Conservation (phyloP, 768 basidiomycete species). For the Coprinellus micaceus region DNA sequence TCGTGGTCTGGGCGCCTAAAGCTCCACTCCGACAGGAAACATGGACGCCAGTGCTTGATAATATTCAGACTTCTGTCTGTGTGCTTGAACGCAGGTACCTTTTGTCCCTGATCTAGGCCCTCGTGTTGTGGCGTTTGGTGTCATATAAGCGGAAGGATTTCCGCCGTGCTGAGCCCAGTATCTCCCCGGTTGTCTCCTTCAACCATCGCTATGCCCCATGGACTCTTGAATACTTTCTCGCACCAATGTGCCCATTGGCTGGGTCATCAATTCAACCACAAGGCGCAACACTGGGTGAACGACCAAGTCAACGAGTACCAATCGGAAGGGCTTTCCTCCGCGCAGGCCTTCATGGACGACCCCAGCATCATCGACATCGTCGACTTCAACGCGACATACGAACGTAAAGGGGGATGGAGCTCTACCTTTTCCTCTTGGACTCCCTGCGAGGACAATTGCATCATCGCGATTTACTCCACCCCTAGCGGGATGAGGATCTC, state of each 20-base stretch:
- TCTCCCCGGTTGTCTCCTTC: background rate
- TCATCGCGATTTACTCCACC: background rate
- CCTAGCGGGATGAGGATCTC: background rate
- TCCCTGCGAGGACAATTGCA: background rate
- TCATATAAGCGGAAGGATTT: background rate
- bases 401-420: background rate
- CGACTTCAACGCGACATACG: background rate
- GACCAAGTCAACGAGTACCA: background rate
- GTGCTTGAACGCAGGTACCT: too few species aligned
- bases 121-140: background rate
- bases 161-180: background rate
- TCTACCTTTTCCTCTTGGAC: background rate
- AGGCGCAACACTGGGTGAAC: background rate
- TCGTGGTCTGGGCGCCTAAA: too few species aligned
- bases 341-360: background rate
- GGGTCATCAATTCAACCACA: background rate
- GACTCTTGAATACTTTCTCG: background rate
- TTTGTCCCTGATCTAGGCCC: background rate
- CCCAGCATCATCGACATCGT: background rate
- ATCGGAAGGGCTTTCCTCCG: background rate
- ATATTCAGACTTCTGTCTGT: too few species aligned
- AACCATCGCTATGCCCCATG: background rate
- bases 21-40: too few species aligned
- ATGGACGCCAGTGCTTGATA: too few species aligned
- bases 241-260: background rate